Evolutionary conservation across 495 filamentous ascomycete genomes (phyloP).

Genomic region (Penicillium coffeae): DNA sequence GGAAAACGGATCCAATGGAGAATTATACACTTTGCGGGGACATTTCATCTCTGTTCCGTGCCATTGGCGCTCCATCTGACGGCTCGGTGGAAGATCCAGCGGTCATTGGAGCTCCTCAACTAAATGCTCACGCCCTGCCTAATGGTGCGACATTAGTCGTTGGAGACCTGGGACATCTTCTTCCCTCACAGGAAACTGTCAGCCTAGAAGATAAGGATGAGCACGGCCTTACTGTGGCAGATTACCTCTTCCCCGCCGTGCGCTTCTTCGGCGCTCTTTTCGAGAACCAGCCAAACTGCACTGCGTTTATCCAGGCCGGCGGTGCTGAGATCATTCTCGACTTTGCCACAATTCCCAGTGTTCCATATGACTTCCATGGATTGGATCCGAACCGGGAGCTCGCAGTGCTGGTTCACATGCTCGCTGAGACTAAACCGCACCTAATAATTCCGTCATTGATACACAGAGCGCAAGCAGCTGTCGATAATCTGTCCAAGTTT

Average conservation of each 20-base stretch:
- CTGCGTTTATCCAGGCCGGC: conserved; percentile 69
- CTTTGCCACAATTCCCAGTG: conserved; percentile 71
- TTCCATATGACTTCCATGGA: conserved; percentile 71
- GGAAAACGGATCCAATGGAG: conserved; percentile 50
- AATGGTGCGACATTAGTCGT: conserved; percentile 35
- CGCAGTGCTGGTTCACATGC: conserved; percentile 66
- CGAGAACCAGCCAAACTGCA: conserved; percentile 68
- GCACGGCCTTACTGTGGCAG: conserved; percentile 49
- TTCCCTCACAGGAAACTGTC: conserved; percentile 25
- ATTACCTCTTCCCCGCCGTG: conserved; percentile 70
- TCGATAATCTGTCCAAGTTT: conserved; percentile 65
- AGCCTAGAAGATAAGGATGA: conserved; percentile 47
- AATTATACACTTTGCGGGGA: conserved; percentile 29
- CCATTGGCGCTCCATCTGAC: conserved; percentile 30
- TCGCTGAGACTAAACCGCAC: conserved; percentile 80
- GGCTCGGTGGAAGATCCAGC: conserved; percentile 23
- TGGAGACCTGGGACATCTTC: conserved; percentile 29
- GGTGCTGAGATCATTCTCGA: conserved; percentile 84
- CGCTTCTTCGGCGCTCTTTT: conserved; percentile 78
- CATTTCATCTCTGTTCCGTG: conserved; percentile 30
- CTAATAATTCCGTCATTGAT: conserved; percentile 77
- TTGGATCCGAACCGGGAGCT: conserved; percentile 61
- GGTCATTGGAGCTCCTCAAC: conserved; percentile 29
- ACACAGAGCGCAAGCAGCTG: conserved; percentile 62
- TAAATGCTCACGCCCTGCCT: conserved; percentile 33